Conservation (phyloP, 2,329 filamentous ascomycete genomes). For the Cercospora brassicicola region DNA sequence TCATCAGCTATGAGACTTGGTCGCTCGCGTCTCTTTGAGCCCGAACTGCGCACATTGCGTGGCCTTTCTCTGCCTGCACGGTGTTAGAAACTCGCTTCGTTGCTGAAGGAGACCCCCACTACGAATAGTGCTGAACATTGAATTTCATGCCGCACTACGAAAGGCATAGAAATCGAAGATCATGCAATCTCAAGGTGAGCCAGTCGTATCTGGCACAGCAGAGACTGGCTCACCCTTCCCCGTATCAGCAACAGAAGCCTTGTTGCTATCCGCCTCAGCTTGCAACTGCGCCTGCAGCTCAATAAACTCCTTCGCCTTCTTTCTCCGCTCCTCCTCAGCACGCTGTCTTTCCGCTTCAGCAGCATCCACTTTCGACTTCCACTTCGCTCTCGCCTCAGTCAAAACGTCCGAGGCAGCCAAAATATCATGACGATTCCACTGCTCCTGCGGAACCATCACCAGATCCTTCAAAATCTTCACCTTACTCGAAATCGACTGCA, state of each 20-base stretch:
- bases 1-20: background rate
- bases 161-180: background rate
- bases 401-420: conserved; percentile 34
- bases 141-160: background rate
- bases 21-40: no score
- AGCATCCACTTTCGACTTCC: conserved; percentile 29
- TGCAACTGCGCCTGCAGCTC: conserved; percentile 23
- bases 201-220: background rate
- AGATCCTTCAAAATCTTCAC: conserved; percentile 34
- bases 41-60: no score
- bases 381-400: conserved; percentile 29
- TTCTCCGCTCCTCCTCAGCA: conserved; percentile 13
- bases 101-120: background rate
- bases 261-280: conserved; percentile 36
- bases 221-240: background rate
- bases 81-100: background rate
- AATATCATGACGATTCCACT: conserved; percentile 37
- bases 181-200: background rate
- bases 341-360: conserved; percentile 22
- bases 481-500: conserved; percentile 29
- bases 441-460: conserved; percentile 36
- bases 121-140: background rate
- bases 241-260: conserved; percentile 19
- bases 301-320: conserved; percentile 18
- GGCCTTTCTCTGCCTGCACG: background rate